phyloP scores from a whole-genome alignment of 305 asterid genomes.

The Ilex paraguariensis region DNA sequence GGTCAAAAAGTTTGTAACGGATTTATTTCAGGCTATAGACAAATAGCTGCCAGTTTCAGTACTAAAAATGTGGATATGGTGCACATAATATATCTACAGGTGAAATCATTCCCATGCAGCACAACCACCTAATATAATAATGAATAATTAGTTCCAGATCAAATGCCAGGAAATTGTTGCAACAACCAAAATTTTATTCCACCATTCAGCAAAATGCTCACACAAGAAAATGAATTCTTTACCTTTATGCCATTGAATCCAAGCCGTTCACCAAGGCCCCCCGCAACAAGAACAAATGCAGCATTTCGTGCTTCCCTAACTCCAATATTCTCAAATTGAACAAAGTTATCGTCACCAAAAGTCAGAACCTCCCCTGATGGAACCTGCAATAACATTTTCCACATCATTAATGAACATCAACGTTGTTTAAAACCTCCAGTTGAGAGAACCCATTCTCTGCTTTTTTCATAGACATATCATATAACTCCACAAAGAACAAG shows the following conservation, averaged over 20 bases:
- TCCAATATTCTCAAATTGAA: conserved; percentile 76
- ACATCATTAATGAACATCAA: neutral
- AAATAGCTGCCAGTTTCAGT: neutral
- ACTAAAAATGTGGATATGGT: no score
- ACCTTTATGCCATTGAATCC: conserved; percentile 98
- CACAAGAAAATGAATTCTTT: conserved; percentile 7
- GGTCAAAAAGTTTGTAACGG: conserved; percentile 19
- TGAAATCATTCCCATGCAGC: conserved; percentile 6
- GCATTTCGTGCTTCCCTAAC: conserved; percentile 80
- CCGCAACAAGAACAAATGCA: conserved; percentile 97
- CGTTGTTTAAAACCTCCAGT: no score
- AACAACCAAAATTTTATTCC: neutral
- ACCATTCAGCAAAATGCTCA: neutral
- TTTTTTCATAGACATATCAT: no score
- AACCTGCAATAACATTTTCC: conserved; percentile 46
- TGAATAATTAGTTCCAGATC: conserved; percentile 6
- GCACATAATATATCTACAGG: conserved; percentile 3
- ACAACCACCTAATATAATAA: conserved; percentile 10
- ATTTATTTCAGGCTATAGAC: conserved; percentile 13
- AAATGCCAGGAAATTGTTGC: conserved; percentile 4
- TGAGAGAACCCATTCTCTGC: no score
- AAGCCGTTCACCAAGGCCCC: conserved; percentile 99
- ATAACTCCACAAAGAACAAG: no score
- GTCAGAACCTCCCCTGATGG: conserved; percentile 90
- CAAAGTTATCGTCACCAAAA: conserved; percentile 64